These are phyloP conservation scores for Viola odorata DNA, from an alignment of 345 rosid genomes.

Conservation along the genomic window DNA sequence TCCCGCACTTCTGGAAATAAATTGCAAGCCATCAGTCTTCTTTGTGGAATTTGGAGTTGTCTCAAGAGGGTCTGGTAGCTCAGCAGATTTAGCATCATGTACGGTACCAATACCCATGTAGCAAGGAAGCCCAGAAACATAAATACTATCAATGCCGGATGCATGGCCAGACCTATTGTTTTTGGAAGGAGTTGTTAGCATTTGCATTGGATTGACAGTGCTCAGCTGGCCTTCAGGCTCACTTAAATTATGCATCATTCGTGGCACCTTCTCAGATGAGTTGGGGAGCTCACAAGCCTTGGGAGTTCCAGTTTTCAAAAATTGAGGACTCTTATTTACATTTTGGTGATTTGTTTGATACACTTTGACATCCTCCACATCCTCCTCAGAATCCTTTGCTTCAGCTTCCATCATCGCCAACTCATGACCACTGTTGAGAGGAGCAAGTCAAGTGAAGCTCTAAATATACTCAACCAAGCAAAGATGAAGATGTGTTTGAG, in stretches of 20 bases:
- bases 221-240: constrained; percentile 24
- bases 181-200: constrained; percentile 27
- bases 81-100: constrained; percentile 15
- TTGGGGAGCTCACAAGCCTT: constrained; percentile 27
- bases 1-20: constrained; percentile 28
- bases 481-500: too few relatives aligned
- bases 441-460: neutral
- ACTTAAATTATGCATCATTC: constrained; percentile 12
- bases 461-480: neutral
- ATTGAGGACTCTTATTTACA: constrained; percentile 42
- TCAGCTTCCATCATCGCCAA: constrained; percentile 79
- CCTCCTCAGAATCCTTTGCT: constrained; percentile 92
- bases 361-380: constrained; percentile 33
- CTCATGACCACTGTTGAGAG: constrained; percentile 47
- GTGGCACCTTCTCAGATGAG: constrained; percentile 20
- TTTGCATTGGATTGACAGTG: constrained; percentile 22
- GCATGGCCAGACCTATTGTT: constrained; percentile 20
- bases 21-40: constrained; percentile 15
- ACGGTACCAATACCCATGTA: constrained; percentile 10
- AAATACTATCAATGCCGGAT: constrained; percentile 19
- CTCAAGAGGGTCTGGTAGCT: constrained; percentile 14
- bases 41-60: constrained; percentile 27
- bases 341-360: constrained; percentile 29
- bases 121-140: constrained; percentile 21
- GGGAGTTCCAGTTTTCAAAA: constrained; percentile 28